Evolutionary conservation across 2,329 filamentous ascomycete species (phyloP).

Genomic region (Colletotrichum eremochloae): DNA sequence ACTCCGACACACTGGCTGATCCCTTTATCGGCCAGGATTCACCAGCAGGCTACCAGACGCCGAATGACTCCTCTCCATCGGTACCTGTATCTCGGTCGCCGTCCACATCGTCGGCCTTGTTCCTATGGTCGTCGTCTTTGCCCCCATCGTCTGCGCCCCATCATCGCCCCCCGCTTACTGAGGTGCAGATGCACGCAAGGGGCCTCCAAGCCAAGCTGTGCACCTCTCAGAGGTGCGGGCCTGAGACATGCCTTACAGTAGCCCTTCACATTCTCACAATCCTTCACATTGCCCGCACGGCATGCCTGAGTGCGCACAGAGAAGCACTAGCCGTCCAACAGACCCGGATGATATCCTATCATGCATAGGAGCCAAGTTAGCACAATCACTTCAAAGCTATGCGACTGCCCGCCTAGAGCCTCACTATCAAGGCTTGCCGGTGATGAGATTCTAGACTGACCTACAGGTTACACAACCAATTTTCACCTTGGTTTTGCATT

Average conservation of each 20-base stretch:
- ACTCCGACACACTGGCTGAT: not conserved
- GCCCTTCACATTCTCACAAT: not conserved
- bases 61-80: not conserved
- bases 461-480: no score
- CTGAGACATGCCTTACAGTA: not conserved
- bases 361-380: no score
- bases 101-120: not conserved
- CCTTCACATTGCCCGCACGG: slow-evolving; percentile 1
- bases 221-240: not conserved
- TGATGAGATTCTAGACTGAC: no score
- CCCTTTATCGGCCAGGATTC: not conserved
- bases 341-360: not conserved
- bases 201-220: not conserved
- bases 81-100: not conserved
- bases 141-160: not conserved
- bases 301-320: slow-evolving; percentile 7
- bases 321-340: not conserved
- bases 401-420: no score
- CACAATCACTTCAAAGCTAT: no score
- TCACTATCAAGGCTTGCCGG: no score
- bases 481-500: no score
- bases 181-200: not conserved
- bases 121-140: not conserved
- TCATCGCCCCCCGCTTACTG: not conserved
- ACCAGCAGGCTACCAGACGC: slow-evolving; percentile 1